Base-by-base conservation (phyloP, 2,329 filamentous ascomycete species). In the Cercospora nicotianae region DNA sequence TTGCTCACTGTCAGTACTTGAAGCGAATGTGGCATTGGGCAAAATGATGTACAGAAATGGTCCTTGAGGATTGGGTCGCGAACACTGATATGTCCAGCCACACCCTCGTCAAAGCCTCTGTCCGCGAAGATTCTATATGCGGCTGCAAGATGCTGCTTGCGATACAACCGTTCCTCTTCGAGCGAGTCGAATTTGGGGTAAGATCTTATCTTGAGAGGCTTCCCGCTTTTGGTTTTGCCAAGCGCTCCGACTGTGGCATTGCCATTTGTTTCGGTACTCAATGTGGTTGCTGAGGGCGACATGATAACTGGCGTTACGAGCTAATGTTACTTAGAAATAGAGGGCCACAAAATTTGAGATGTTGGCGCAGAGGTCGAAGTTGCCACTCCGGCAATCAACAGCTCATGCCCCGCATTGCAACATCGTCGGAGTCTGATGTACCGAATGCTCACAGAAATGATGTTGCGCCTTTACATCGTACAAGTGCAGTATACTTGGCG, bases 231-330 rank as follows among this genome's bases (percentile, higher is more conserved):
- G 0, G 82, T 84, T 69, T 79, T 80, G 4, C 83, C 84, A 59
- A 84, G 77, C 3, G 83, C 81, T 31, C 80, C 80, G 4, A 83
- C 79, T 1, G 74, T 77, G 45, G 78, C 79, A 73, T 84, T 85
- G 31, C 76, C 76, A 13, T 72, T 75, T 13, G 77, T 77, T 60
- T 83, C 81, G 53, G 71, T 69, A 26, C 79, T 74, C 16, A 70
- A 30, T 7, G 77, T 76, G 26, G 78, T 79, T 60, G 79, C 79
- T 36, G 75, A 69, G 16, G 79, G 80, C 13, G 80, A 77, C 80
- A 81, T 81, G 23, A 18, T 70, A 31, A 10, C 33, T 48, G 13
- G 9, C 9, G 33, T 20, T 8, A 51, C 8, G 4, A 20, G 57
- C 51, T 31, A 42, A 20, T n/a, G 9, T 31, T 60, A 18, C 33